Conservation (phyloP, 768 basidiomycete genomes). For the Calocera viscosa region DNA sequence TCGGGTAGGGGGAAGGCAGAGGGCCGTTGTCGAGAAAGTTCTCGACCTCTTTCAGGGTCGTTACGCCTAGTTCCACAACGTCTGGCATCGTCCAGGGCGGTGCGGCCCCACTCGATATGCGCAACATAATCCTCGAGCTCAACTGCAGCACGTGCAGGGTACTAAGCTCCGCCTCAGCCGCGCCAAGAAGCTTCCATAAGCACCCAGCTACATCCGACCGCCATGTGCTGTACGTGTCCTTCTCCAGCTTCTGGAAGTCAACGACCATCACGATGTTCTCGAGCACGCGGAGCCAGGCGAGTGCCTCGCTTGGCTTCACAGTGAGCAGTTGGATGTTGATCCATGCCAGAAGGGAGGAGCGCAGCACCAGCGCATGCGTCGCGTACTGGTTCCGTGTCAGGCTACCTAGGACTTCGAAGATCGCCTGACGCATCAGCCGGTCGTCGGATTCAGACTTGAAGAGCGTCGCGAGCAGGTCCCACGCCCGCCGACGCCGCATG, state of each 20-base stretch:
- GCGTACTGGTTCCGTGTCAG: constrained; percentile 59
- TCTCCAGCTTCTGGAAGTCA: constrained; percentile 41
- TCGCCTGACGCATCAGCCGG: constrained; percentile 37
- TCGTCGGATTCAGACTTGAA: constrained; percentile 58
- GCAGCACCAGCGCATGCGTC: constrained; percentile 54
- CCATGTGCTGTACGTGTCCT: constrained; percentile 49
- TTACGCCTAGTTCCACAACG: neutral
- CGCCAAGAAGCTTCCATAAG: constrained; percentile 31
- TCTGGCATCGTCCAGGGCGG: neutral
- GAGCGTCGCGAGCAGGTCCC: constrained; percentile 74
- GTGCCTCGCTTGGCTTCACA: constrained; percentile 16
- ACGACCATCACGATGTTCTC: constrained; percentile 26
- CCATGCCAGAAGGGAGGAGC: constrained; percentile 66
- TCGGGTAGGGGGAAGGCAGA: constrained; percentile 15
- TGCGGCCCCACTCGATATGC: constrained; percentile 9
- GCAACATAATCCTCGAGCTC: constrained; percentile 16
- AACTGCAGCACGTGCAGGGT: constrained; percentile 13
- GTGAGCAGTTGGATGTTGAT: constrained; percentile 54
- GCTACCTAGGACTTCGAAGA: constrained; percentile 64
- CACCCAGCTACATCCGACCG: constrained; percentile 43
- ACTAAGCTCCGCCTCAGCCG: constrained; percentile 19
- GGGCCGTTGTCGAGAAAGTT: constrained; percentile 18
- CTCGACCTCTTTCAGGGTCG: constrained; percentile 12
- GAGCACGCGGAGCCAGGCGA: constrained; percentile 23
- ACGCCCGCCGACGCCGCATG: constrained; percentile 68